These are phyloP conservation scores for Yamadazyma phyllophila DNA, from an alignment of 805 yeast species.

Conservation along the genomic window DNA sequence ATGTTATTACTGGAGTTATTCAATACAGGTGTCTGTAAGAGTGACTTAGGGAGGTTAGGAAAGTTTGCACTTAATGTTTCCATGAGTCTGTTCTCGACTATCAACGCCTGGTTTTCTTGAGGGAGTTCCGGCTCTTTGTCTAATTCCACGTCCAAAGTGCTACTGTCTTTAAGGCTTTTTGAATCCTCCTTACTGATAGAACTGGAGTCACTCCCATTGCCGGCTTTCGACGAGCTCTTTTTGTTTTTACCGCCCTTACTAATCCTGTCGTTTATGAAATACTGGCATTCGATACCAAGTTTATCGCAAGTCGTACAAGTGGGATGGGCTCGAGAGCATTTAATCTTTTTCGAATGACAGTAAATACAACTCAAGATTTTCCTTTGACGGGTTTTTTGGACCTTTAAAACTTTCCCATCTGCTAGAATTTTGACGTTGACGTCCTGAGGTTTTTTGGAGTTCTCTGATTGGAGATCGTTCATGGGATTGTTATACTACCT, in stretches of 20 bases:
- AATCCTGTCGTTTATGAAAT: conserved; percentile 57
- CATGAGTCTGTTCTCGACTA: conserved; percentile 2
- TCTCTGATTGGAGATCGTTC: background rate
- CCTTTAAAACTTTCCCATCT: conserved; percentile 55
- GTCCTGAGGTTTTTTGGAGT: conserved; percentile 6
- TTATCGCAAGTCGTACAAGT: conserved; percentile 54
- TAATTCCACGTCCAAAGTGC: background rate
- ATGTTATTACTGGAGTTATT: conserved; percentile 32
- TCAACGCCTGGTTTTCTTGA: background rate
- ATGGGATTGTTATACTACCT: background rate
- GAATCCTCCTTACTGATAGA: conserved; percentile 5
- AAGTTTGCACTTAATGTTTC: conserved; percentile 11
- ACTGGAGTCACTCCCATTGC: conserved; percentile 1
- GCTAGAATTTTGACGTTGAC: conserved; percentile 29
- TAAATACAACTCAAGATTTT: conserved; percentile 55
- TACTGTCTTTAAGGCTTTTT: background rate
- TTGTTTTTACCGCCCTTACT: conserved; percentile 41
- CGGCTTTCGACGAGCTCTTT: background rate
- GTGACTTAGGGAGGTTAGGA: conserved; percentile 12
- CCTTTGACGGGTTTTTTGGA: conserved; percentile 60
- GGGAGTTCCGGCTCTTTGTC: background rate
- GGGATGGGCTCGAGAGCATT: conserved; percentile 60
- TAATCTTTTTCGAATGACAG: conserved; percentile 61
- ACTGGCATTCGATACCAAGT: conserved; percentile 47
- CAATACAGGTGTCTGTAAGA: conserved; percentile 11